These are phyloP conservation scores for Aspergillus saccharolyticus DNA, from an alignment of 495 filamentous ascomycete species.

Conservation along the genomic window DNA sequence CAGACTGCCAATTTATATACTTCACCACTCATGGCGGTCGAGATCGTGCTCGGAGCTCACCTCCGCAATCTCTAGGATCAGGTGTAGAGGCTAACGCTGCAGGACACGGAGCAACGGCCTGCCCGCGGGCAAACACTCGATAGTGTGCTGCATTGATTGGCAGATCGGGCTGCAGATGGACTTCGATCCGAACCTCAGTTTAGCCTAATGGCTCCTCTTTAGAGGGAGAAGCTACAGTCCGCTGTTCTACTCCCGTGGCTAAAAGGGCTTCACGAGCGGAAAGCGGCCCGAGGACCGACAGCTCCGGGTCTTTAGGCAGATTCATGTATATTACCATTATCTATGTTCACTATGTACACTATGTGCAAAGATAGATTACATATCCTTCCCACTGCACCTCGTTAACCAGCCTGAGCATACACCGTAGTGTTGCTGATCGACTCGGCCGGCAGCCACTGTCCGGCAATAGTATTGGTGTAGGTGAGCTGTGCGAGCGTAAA, in stretches of 20 bases:
- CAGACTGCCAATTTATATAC: background rate
- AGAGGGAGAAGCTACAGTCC: background rate
- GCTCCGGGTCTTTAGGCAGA: too few relatives aligned
- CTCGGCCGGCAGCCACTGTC: too few relatives aligned
- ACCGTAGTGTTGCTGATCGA: too few relatives aligned
- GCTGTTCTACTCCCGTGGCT: background rate
- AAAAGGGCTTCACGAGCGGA: background rate
- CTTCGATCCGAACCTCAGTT: background rate
- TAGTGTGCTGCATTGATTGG: background rate
- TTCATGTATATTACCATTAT: too few relatives aligned
- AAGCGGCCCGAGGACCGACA: background rate
- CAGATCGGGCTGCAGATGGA: background rate
- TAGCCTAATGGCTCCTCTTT: background rate
- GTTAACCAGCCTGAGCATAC: too few relatives aligned
- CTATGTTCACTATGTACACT: too few relatives aligned
- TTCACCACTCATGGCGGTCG: background rate
- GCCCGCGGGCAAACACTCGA: background rate
- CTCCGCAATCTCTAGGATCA: background rate
- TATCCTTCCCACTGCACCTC: too few relatives aligned
- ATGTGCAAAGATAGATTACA: too few relatives aligned
- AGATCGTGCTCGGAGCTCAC: background rate
- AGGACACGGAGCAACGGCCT: background rate
- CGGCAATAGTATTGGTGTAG: too few relatives aligned
- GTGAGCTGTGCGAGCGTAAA: too few relatives aligned
- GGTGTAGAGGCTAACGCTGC: background rate